Base-by-base conservation (phyloP, 2,329 filamentous ascomycete species). In the Aspergillus caelatus region DNA sequence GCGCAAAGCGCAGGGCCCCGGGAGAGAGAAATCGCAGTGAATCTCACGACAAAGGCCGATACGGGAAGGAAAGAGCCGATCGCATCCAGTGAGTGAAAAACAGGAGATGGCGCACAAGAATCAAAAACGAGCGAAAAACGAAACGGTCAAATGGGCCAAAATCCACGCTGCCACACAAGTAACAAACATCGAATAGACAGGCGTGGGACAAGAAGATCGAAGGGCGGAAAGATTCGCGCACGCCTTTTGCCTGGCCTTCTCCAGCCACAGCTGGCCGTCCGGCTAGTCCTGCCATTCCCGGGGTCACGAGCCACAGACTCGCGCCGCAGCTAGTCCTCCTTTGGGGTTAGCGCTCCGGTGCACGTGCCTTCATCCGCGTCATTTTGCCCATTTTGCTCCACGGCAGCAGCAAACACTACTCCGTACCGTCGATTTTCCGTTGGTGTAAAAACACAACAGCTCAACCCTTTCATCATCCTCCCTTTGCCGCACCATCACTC, bases 1-100 rank as follows among this genome's bases (percentile, higher is more conserved):
- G 54, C 43, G 55, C 56, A 63, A 60, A 62, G 62, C 62, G 62
- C 62, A 61, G 60, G 50, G 52, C 57, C 57, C 57, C 45, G 36
- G 39, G 52, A 53, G 48, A 30, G 28, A 55, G 45, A 43, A 58
- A 60, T 46, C 41, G 48, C 19, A 52, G 28, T 32, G 48, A 52
- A 34, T 32, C 48, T 52, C 48, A 52, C 16, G 48, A 52, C 28
- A 32, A 52, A 45, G 19, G 26, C 54, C 23, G 39, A 19, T 26
- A 21, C 36, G 43, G 32, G 55, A 52, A 57, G 54, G 32, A 30
- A 28, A 57, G 4, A 36, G 11, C 26, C 54, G 28, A 39, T 43
- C 54, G 54, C 54, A 57, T 43, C 36, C 36, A 57, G 54, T 19
- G n/a, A 43, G 19, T 23, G 9, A 26, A n/a, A 21, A 43, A 23